Evolutionary conservation across 2,329 filamentous ascomycete species (phyloP).

Genomic region (Apiospora phragmitis): DNA sequence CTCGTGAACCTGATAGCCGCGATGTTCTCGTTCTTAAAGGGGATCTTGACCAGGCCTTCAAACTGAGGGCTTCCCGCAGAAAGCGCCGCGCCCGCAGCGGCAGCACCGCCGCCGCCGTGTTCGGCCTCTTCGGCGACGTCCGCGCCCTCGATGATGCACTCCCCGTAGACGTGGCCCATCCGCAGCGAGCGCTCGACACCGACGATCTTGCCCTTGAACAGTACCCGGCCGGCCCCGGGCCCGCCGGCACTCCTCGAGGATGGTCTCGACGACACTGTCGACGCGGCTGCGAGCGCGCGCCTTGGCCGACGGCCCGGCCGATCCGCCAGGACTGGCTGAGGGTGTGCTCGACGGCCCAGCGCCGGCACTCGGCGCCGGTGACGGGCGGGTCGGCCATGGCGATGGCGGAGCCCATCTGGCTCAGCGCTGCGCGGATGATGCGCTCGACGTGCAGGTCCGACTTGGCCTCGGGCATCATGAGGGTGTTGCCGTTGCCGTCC

Average conservation of each 20-base stretch:
- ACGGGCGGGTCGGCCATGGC: slow-evolving; percentile 50
- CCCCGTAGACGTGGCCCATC: slow-evolving; percentile 60
- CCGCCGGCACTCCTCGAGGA: slow-evolving; percentile 60
- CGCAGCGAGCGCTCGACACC: slow-evolving; percentile 56
- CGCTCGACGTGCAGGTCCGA: slow-evolving; percentile 50
- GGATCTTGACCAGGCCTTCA: slow-evolving; percentile 58
- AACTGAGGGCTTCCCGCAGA: slow-evolving; percentile 26
- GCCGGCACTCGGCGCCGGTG: slow-evolving; percentile 47
- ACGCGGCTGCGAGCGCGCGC: slow-evolving; percentile 50
- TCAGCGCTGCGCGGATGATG: slow-evolving; percentile 51
- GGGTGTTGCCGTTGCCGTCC: slow-evolving; percentile 43
- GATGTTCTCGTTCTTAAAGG: slow-evolving; percentile 76
- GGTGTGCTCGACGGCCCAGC: slow-evolving; percentile 53
- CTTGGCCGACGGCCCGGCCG: slow-evolving; percentile 57
- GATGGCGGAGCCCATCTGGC: slow-evolving; percentile 55
- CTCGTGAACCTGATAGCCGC: slow-evolving; percentile 45
- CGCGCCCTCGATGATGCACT: slow-evolving; percentile 54
- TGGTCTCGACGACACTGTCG: slow-evolving; percentile 56
- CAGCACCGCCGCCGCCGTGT: slow-evolving; percentile 9
- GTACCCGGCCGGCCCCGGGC: slow-evolving; percentile 48
- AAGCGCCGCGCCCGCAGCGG: slow-evolving; percentile 15
- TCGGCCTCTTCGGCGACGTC: slow-evolving; percentile 38
- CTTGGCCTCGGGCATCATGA: slow-evolving; percentile 46
- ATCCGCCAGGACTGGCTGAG: slow-evolving; percentile 59
- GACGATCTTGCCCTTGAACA: slow-evolving; percentile 67